Evolutionary conservation across 495 filamentous ascomycete species (phyloP).

Genomic region (Podospora conica): DNA sequence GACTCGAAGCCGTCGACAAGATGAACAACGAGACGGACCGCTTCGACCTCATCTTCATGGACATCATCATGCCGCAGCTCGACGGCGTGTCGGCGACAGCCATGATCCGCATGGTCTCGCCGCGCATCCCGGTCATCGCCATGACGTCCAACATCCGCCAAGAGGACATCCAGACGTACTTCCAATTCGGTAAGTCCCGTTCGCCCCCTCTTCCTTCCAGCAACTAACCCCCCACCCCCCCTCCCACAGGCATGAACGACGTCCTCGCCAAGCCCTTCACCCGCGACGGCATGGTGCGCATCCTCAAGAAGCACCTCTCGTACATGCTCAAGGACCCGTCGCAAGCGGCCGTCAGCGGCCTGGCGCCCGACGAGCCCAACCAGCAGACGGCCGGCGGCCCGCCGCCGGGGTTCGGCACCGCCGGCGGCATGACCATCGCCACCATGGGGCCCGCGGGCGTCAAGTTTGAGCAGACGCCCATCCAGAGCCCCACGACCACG

Average conservation of each 20-base stretch:
- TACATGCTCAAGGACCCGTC: constrained; percentile 55
- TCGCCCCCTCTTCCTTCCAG: neutral
- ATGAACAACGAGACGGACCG: constrained; percentile 66
- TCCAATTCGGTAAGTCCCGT: constrained; percentile 76
- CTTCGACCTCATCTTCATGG: constrained; percentile 95
- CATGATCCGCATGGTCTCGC: constrained; percentile 84
- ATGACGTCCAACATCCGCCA: constrained; percentile 99
- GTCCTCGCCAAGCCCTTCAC: constrained; percentile 97
- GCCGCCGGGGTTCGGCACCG: constrained; percentile 24
- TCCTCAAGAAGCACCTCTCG: constrained; percentile 82
- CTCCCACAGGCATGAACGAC: constrained; percentile 85
- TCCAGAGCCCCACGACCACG: constrained; percentile 64
- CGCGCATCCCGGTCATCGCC: constrained; percentile 82
- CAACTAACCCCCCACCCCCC: neutral
- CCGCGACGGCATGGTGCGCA: constrained; percentile 83
- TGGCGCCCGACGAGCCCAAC: constrained; percentile 12
- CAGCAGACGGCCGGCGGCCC: constrained; percentile 25
- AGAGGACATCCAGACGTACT: constrained; percentile 96
- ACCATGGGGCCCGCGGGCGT: constrained; percentile 41
- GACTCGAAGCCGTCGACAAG: constrained; percentile 88
- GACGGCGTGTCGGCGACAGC: constrained; percentile 94
- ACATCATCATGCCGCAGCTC: constrained; percentile 97
- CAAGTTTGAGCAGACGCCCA: constrained; percentile 79
- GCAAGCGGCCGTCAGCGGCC: constrained; percentile 18
- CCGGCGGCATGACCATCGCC: constrained; percentile 12